A percentile compares a stretch with the other conserved stretches of the same genome.
These are phyloP conservation scores for Zelopaecilomyces penicillatus DNA, from an alignment of 2,329 filamentous ascomycete genomes.

Conservation along the genomic window DNA sequence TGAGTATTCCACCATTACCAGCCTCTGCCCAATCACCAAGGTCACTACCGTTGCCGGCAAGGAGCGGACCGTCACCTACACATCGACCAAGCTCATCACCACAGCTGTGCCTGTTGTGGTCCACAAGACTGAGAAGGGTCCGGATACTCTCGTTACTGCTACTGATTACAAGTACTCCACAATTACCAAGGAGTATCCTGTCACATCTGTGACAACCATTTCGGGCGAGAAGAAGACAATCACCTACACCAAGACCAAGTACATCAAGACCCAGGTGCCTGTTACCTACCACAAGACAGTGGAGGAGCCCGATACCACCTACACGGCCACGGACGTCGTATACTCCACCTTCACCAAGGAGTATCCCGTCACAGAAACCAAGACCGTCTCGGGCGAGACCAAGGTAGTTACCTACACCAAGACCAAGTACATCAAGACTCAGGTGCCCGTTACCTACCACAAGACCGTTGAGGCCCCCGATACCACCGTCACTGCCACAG, in stretches of 20 bases:
- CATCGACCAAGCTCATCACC: conserved; percentile 15
- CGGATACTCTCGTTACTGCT: conserved; percentile 22
- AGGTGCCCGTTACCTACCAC: conserved; percentile 19
- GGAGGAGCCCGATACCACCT: conserved; percentile 7
- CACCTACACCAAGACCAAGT: conserved; percentile 30
- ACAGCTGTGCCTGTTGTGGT: conserved; percentile 21
- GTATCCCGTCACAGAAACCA: conserved; percentile 22
- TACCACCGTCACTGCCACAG: conserved; percentile 24
- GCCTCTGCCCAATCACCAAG: conserved; percentile 35
- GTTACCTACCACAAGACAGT: conserved; percentile 24
- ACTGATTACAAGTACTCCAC: conserved; percentile 29
- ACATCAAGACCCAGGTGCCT: conserved; percentile 22
- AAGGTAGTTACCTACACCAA: conserved; percentile 12
- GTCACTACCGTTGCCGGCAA: conserved; percentile 35
- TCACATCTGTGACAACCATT: conserved; percentile 28
- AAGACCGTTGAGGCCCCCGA: conserved; percentile 23
- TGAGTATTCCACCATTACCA: conserved; percentile 34
- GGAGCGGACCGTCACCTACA: conserved; percentile 24
- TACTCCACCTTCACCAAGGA: conserved; percentile 34
- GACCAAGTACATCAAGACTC: conserved; percentile 18
- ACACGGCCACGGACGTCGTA: conserved; percentile 10
- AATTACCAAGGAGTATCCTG: conserved; percentile 34
- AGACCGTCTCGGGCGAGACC: conserved; percentile 22
- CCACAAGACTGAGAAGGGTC: conserved; percentile 22
- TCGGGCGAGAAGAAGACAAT: conserved; percentile 11